Base-by-base conservation (phyloP, 106 monocot genomes). In the Acorus calamus region DNA sequence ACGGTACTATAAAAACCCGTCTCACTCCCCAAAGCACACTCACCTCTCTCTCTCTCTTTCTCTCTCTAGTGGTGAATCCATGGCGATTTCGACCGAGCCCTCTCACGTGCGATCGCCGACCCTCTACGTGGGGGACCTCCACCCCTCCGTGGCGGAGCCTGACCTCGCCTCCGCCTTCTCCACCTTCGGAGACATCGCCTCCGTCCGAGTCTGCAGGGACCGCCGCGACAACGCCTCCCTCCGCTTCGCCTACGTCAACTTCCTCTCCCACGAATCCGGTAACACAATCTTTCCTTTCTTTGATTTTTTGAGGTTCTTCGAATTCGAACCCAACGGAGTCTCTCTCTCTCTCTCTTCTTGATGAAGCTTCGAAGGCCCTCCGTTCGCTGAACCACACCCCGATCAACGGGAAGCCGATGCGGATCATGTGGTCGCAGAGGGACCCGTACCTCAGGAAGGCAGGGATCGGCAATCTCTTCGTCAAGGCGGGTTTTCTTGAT, bases 391-490 rank as follows among this genome's bases (percentile, higher is more conserved):
- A 89, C n/a, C 80, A 86, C 52, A 42, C 49, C 3, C 5, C 6
- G 41, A 62, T 89, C 4, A 66, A 55, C 1, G 89, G 83, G 14
- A 83, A 68, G 47, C 79, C 85, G 3, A 85, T 89, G 69, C 61
- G 89, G 72, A 82, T 89, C 58, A 89, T 89, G 89, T 81, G 79
- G 74, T 66, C 76, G 2, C 42, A 69, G 41, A 68, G 79, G 5
- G 65, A 86, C 44, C 74, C 80, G 1, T 11, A 56, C 11, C 6
- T 52, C 13, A 70, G 85, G 51, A 86, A 73, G 56, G 67, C 14
- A 10, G 85, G 70, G 2, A 46, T 60, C 14, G 89, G 76, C 2
- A 86, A 89, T 78, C 69, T 89, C 62, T 89, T 80, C 60, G 86
- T 89, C 0, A 86, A 83, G 86, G 89, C 86, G 49, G 42, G 7